Conservation (phyloP, 768 basidiomycete genomes). For the Exsudoporus frostii region DNA sequence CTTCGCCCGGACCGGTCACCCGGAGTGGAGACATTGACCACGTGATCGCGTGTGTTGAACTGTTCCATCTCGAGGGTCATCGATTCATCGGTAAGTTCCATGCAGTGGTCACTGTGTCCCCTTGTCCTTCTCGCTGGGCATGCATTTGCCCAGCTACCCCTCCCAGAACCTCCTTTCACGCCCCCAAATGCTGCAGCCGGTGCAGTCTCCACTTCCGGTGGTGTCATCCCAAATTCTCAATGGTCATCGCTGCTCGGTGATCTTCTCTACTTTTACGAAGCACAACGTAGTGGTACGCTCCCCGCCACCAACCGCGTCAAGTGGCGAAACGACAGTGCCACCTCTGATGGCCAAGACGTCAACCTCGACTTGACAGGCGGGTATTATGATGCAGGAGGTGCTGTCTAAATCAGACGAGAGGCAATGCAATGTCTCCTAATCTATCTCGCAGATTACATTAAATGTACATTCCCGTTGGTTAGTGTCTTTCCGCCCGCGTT, state of each 20-base stretch:
- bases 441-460: constrained; percentile 68
- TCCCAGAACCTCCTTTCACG: constrained; percentile 61
- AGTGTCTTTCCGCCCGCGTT: constrained; percentile 15
- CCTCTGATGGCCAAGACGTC: constrained; percentile 73
- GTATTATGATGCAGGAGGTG: constrained; percentile 92
- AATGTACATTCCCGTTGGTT: constrained; percentile 82
- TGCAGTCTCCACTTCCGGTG: constrained; percentile 42
- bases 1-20: no score
- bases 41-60: constrained; percentile 23
- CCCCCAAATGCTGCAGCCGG: constrained; percentile 62
- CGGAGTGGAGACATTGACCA: no score
- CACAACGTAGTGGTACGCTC: constrained; percentile 79
- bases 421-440: not conserved
- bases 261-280: constrained; percentile 87
- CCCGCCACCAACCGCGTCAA: constrained; percentile 66
- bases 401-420: constrained; percentile 13
- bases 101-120: constrained; percentile 18
- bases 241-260: constrained; percentile 83
- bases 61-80: not conserved
- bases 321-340: constrained; percentile 83
- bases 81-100: constrained; percentile 8
- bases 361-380: constrained; percentile 80
- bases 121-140: constrained; percentile 23
- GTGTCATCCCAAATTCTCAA: constrained; percentile 59
- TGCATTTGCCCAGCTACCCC: constrained; percentile 52